phyloP scores from a whole-genome alignment of 2,329 filamentous ascomycete species.

The Talaromyces sp. region DNA sequence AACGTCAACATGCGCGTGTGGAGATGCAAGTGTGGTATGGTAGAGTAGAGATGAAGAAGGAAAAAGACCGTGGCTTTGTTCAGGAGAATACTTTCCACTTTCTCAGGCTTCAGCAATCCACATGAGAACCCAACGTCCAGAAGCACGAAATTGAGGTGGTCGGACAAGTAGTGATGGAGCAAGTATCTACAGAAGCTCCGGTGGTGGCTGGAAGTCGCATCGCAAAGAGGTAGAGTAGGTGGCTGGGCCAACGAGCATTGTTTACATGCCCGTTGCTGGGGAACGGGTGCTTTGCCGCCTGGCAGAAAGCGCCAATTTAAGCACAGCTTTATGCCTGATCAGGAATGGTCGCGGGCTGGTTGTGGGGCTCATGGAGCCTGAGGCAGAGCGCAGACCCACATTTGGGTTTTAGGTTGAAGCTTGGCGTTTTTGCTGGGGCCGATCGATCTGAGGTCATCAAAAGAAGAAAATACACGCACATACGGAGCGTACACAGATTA shows the following conservation, averaged over 20 bases:
- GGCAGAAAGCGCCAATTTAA: conserved; percentile 23
- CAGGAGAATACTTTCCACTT: conserved; percentile 12
- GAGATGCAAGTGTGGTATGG: background rate
- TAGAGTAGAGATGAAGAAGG: conserved; percentile 1
- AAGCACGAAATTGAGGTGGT: conserved; percentile 18
- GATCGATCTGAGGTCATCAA: background rate
- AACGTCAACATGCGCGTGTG: background rate
- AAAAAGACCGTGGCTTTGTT: conserved; percentile 17
- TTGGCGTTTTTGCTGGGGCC: conserved; percentile 9
- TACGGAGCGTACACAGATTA: background rate
- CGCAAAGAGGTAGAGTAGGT: conserved; percentile 22
- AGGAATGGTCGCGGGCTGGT: background rate
- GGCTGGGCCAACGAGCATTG: conserved; percentile 43
- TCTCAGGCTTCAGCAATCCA: background rate
- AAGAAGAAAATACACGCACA: background rate
- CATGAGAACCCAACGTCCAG: background rate
- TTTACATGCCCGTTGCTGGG: conserved; percentile 39
- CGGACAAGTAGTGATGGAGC: conserved; percentile 16
- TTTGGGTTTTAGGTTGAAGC: background rate
- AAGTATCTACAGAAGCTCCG: conserved; percentile 15
- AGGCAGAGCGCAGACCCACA: background rate
- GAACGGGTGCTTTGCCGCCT: conserved; percentile 34
- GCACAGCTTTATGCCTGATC: background rate
- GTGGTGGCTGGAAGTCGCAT: conserved; percentile 34
- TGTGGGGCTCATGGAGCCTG: background rate